Evolutionary conservation across 1,284 basidiomycete species (phyloP), one percentile per base, ranked within the genome.

Genomic region (Ustilago trichophora): DNA sequence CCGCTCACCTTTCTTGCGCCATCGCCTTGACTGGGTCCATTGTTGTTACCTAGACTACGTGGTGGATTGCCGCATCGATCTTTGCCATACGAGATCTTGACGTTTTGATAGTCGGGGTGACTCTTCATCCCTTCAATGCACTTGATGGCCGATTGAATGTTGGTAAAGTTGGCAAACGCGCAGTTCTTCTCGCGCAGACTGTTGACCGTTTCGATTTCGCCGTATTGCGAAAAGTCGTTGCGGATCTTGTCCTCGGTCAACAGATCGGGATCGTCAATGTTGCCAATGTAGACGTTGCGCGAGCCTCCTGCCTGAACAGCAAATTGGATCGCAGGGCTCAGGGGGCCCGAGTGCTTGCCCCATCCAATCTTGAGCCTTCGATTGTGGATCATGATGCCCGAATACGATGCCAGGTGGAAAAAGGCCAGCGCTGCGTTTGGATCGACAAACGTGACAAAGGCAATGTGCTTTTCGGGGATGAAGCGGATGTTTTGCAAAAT

Each of bases 41-140:
- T 26, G 38, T 62, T 64, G 47, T 45, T 44, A n/a, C 38, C 50
- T 52, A 75, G 21, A 52, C 59, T 71, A 36, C 74, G 68, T 24
- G 75, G 76, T 16, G 75, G 72, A 34, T 77, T 78, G 15, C 77
- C 77, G 25, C 77, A 79, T 22, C 78, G 68, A 55, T 80, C 78
- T 51, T 80, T 80, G 33, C 78, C 78, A 42, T 75, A 77, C 27
- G 73, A 68, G 34, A 80, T 77, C 58, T 78, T 78, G 48, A 75
- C 69, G 24, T 57, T 70, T 50, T 71, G 65, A 43, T 80, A 80
- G 54, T 80, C 78, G 3, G 67, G 52, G 42, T 80, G 76, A 34
- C 70, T 72, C 72, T 80, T 80, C 69, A 80, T 79, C 6, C 73
- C 77, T 50, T 80, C 78, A 42, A 80, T 80, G 31, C 77, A 78